A percentile compares a stretch with the other conserved stretches of the same genome.
These are phyloP conservation scores for Umbelopsis ramanniana DNA, from an alignment of 192 early-diverging fungal genomes.

Conservation along the genomic window DNA sequence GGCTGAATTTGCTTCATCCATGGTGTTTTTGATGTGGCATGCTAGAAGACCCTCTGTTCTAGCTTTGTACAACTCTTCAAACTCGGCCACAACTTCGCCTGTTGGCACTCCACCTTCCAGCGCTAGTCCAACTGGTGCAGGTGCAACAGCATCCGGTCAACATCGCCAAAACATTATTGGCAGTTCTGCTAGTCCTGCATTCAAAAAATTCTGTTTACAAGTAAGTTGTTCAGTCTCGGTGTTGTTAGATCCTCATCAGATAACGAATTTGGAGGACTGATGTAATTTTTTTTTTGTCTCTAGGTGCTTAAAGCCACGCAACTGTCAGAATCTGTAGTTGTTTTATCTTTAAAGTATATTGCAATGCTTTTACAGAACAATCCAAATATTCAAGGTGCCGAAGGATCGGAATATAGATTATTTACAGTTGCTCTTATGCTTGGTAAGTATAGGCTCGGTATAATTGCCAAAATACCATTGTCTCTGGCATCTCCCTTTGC, in stretches of 20 bases:
- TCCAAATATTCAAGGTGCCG: slow-evolving; percentile 49
- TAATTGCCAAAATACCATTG: neutral
- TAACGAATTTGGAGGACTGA: slow-evolving; percentile 25
- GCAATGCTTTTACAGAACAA: slow-evolving; percentile 47
- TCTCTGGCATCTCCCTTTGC: neutral
- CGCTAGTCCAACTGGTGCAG: slow-evolving; percentile 35
- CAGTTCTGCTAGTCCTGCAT: slow-evolving; percentile 31
- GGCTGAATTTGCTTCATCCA: slow-evolving; percentile 61
- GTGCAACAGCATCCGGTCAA: slow-evolving; percentile 22
- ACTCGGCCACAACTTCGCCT: slow-evolving; percentile 17
- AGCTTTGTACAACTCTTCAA: slow-evolving; percentile 34
- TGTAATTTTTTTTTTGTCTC: slow-evolving; percentile 35
- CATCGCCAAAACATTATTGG: slow-evolving; percentile 38
- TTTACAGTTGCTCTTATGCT: slow-evolving; percentile 60
- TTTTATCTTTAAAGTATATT: slow-evolving; percentile 59
- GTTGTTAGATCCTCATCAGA: neutral
- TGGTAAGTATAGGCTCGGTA: slow-evolving; percentile 26
- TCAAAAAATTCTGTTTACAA: slow-evolving; percentile 46
- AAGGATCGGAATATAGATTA: slow-evolving; percentile 59
- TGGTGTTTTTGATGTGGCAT: slow-evolving; percentile 60
- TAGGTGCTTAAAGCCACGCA: slow-evolving; percentile 55
- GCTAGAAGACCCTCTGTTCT: slow-evolving; percentile 45
- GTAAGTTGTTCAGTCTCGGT: slow-evolving; percentile 31
- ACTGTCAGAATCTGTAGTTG: slow-evolving; percentile 54
- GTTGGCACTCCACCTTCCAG: slow-evolving; percentile 30